Evolutionary conservation across 2,329 filamentous ascomycete genomes (phyloP).

Genomic region (Pseudonectria foliicola): DNA sequence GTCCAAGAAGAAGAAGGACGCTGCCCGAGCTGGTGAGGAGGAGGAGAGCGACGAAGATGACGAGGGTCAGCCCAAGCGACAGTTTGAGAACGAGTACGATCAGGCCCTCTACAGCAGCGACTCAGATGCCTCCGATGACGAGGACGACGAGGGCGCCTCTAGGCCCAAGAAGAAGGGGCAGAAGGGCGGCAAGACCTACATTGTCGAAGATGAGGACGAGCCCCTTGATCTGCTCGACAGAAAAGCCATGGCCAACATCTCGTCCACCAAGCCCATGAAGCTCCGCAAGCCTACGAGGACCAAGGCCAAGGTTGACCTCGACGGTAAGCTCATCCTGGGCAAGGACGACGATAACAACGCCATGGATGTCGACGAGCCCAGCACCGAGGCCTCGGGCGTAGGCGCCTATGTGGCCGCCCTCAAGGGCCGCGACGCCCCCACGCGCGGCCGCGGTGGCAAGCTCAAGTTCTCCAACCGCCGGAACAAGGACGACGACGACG

Average conservation of each 20-base stretch:
- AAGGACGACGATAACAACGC: conserved; percentile 46
- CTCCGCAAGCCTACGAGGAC: conserved; percentile 47
- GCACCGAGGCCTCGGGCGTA: conserved; percentile 52
- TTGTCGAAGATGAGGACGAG: conserved; percentile 90
- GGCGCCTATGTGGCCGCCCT: conserved; percentile 64
- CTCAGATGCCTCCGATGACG: conserved; percentile 44
- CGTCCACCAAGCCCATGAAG: conserved; percentile 74
- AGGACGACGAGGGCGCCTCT: conserved; percentile 53
- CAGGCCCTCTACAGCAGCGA: conserved; percentile 88
- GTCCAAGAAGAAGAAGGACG: conserved; percentile 81
- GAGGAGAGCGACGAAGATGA: conserved; percentile 51
- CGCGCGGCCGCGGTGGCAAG: conserved; percentile 58
- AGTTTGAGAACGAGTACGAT: conserved; percentile 90
- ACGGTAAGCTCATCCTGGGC: conserved; percentile 75
- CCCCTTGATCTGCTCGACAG: conserved; percentile 90
- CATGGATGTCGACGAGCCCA: conserved; percentile 59
- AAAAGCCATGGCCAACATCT: conserved; percentile 85
- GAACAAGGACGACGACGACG: conserved; percentile 36
- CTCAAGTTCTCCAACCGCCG: conserved; percentile 65
- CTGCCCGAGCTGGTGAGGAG: conserved; percentile 48
- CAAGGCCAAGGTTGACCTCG: conserved; percentile 64
- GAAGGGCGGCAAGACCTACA: conserved; percentile 68
- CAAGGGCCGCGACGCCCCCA: conserved; percentile 58
- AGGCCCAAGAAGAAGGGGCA: conserved; percentile 41
- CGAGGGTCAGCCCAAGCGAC: conserved; percentile 40